Base-by-base conservation (phyloP, 2,329 filamentous ascomycete species). In the Fusarium sp. region DNA sequence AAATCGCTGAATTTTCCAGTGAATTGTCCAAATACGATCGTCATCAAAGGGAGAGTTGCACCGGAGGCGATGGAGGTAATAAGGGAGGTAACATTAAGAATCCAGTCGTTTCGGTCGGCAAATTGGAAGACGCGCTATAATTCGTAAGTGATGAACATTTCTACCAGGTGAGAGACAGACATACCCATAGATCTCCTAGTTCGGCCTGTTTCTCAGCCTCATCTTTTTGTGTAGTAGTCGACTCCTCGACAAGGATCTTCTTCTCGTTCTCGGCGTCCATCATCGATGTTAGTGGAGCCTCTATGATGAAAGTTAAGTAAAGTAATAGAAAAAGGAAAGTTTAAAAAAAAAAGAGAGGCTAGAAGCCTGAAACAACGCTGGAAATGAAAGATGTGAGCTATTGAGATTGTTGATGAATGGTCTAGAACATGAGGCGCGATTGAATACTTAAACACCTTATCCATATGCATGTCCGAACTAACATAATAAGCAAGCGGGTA, bases 101-200 rank as follows among this genome's bases (percentile, higher is more conserved):
- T 21, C 58, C 58, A 63, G 13, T 67, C 64, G n/a, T 63, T 48
- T 13, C 58, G 58, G n/a, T 67, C 64, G 20, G 63, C 64, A n/a
- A 63, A 67, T 17, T 46, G 41, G 7, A 67, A 67, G n/a, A 63
- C 64, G 17, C 64, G 58, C 64, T 66, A 8, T 5, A 2, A 11
- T 4, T 4, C 17, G 37, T 58, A 36, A 66, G 47, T n/a, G 1
- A 20, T 5, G 4, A 20, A 4, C 6, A n/a, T 18, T 14, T 11
- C 11, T 4, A n/a, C 2, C 4, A 9, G 25, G 3, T 6, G 11
- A 3, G 5, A n/a, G 8, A 15, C 10, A 11, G 4, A 35, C 15
- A 18, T 58, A 66, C 63, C 63, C 63, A 67, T 52, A 58, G 37
- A 36, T 58, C 51, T 13, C 58, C 40, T 14, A 67, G 31, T 5